These are phyloP conservation scores for Sparassis latifolia DNA, from an alignment of 1,284 basidiomycete species.

Conservation along the genomic window DNA sequence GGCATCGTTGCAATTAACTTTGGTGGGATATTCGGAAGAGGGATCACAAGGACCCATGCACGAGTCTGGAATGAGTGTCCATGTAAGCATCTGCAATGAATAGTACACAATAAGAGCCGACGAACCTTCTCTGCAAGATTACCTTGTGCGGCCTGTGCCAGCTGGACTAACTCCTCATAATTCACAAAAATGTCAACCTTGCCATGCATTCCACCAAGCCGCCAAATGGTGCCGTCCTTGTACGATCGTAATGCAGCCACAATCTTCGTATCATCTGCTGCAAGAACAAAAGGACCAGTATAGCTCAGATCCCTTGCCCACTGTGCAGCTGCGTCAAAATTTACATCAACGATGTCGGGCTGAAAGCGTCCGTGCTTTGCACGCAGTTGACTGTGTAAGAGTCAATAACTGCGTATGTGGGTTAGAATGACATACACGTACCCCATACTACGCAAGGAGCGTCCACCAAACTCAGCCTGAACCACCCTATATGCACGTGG, in stretches of 20 bases:
- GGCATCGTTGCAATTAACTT: slow-evolving; percentile 3
- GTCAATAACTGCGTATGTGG: background rate
- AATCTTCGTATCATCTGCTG: slow-evolving; percentile 2
- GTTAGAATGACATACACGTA: background rate
- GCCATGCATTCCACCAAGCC: slow-evolving; percentile 1
- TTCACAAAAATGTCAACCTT: background rate
- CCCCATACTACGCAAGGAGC: slow-evolving; percentile 1
- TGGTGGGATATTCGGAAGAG: background rate
- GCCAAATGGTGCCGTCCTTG: background rate
- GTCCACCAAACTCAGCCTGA: slow-evolving; percentile 2
- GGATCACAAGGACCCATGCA: background rate
- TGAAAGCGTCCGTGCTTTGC: background rate
- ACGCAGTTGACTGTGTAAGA: background rate
- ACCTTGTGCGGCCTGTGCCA: background rate
- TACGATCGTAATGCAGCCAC: background rate
- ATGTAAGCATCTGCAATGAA: background rate
- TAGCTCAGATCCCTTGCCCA: background rate
- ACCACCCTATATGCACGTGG: slow-evolving; percentile 1
- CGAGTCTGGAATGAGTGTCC: background rate
- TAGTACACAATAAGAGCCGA: too few species aligned
- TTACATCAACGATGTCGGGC: slow-evolving; percentile 1
- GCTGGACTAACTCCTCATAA: background rate
- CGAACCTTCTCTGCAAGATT: background rate
- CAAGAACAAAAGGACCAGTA: slow-evolving; percentile 1
- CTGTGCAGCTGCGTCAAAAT: slow-evolving; percentile 1